phyloP scores from a whole-genome alignment of 1,139 yeast species.

The Trichomonascaceae sp. region DNA sequence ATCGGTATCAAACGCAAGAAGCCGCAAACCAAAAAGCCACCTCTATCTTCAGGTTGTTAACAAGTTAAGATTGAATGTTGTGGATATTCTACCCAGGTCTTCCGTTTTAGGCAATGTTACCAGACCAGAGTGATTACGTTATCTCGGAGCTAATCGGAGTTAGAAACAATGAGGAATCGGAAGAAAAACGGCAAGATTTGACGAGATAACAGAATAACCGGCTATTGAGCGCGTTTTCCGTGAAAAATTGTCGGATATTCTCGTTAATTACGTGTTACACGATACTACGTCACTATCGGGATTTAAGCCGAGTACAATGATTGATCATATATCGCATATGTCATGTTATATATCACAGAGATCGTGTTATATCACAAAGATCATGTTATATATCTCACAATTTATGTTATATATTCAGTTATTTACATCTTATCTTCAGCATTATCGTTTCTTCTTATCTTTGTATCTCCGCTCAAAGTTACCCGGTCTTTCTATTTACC shows the following conservation, averaged over 20 bases:
- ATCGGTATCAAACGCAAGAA: background rate
- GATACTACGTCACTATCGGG: background rate
- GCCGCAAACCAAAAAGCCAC: background rate
- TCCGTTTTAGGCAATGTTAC: background rate
- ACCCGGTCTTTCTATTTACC: background rate
- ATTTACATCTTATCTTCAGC: no score
- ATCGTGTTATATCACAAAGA: no score
- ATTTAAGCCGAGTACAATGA: background rate
- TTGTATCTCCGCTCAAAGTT: background rate
- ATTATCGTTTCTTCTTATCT: no score
- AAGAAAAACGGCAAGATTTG: background rate
- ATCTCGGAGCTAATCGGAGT: no score
- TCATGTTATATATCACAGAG: no score
- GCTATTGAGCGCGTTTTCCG: no score
- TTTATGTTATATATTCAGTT: no score
- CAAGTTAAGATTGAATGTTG: background rate
- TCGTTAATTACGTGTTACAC: background rate
- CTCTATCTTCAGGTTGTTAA: background rate
- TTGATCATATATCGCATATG: no score
- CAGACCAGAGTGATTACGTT: background rate
- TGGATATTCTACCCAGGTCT: background rate
- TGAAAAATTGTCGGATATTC: background rate
- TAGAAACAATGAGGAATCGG: no score
- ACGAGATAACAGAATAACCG: background rate
- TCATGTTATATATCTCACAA: no score